phyloP scores from a whole-genome alignment of 176 grass and related monocot genomes.

The Oryza meridionalis region DNA sequence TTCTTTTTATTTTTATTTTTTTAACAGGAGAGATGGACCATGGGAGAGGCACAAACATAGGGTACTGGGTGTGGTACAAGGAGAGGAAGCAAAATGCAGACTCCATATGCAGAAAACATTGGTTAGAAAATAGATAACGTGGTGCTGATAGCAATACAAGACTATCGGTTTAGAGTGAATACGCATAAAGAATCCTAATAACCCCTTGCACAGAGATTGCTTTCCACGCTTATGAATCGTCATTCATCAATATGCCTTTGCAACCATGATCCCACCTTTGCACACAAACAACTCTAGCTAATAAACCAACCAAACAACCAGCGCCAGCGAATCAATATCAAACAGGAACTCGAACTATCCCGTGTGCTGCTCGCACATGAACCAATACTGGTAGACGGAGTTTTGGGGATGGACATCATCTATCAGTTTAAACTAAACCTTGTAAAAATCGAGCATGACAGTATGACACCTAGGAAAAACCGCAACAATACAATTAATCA shows the following conservation, averaged over 20 bases:
- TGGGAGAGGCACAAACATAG: background rate
- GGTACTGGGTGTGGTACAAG: background rate
- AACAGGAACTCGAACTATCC: background rate
- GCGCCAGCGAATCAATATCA: background rate
- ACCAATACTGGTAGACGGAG: background rate
- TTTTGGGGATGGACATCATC: background rate
- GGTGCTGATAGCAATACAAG: background rate
- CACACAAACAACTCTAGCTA: background rate
- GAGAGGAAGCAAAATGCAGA: slow-evolving; percentile 1
- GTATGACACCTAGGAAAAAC: background rate
- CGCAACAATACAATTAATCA: background rate
- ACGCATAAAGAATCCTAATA: background rate
- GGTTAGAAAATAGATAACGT: background rate
- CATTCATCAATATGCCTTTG: background rate
- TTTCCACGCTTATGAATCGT: background rate
- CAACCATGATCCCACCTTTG: background rate
- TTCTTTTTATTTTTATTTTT: background rate
- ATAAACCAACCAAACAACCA: background rate
- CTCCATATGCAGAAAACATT: background rate
- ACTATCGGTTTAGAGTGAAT: background rate
- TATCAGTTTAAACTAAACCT: background rate
- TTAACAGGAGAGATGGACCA: background rate
- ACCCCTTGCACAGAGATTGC: too few species aligned
- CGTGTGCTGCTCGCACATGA: background rate
- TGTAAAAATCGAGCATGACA: background rate